Evolutionary conservation across 164 flowering plant genomes (phyloP), one percentile per base, ranked within the genome.

Genomic region (Akebia trifoliata): DNA sequence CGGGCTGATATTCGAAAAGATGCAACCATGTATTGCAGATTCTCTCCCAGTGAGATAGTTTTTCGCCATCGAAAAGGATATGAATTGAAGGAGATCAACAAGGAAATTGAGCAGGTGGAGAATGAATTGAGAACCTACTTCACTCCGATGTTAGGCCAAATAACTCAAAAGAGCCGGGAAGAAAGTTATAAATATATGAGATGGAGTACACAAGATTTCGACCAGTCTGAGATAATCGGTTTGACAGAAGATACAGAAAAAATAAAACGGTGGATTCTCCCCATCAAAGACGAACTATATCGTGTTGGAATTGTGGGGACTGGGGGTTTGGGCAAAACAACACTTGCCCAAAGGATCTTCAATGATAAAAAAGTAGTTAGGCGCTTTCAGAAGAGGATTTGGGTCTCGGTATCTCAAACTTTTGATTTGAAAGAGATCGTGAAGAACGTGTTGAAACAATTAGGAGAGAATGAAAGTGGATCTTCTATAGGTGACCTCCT

Each of bases 251-350:
- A 62, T 31, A 22, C 48, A 0, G 10, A 12, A 24, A 45, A 28
- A 54, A 62, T 68, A 14, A 53, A 28, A 45, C 30, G 38, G 4
- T 62, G 63, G 72, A 68, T 68, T 22, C 50, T 62, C 26, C 36
- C 22, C 14, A 2, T 18, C 1, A 43, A 14, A 1, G 52, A 57
- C 6, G 18, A 25, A 21, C 31, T 56, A 17, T 62, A 48, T 15
- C 56, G 55, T 57, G n/a, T n/a, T n/a, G n/a, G n/a, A n/a, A n/a
- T n/a, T n/a, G n/a, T n/a, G n/a, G n/a, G n/a, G n/a, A n/a, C 62
- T 63, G 63, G 72, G 9, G 67, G 63, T 6, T 47, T 68, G 17
- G 72, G 63, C 9, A 68, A 68, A 37, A 57, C 67, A 47, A 57
- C 67, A 30, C 11, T 68, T 17, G 35, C 59, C 26, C 59, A 47